phyloP scores from a whole-genome alignment of 306 rosid species.

The Gynostemma pentaphyllum region DNA sequence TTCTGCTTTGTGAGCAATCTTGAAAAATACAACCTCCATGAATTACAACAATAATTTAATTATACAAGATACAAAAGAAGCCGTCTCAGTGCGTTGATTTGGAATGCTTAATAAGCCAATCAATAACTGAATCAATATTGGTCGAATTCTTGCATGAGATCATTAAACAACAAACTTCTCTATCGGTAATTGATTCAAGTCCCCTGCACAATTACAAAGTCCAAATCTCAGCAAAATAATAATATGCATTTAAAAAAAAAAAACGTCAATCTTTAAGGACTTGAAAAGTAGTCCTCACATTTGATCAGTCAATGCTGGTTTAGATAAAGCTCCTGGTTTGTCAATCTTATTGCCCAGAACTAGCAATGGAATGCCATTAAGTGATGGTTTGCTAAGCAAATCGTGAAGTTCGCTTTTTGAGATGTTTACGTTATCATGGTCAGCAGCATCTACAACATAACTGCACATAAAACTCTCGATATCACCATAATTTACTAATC shows the following conservation, averaged over 20 bases:
- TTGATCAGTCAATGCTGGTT: conserved; percentile 45
- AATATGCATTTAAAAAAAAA: no score
- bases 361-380: conserved; percentile 52
- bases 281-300: conserved; percentile 24
- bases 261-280: no score
- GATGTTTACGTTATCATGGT: conserved; percentile 44
- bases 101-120: conserved; percentile 94
- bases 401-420: conserved; percentile 59
- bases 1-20: no score
- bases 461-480: conserved; percentile 16
- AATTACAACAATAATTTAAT: no score
- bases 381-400: conserved; percentile 48
- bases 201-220: conserved; percentile 38
- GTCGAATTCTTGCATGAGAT: conserved; percentile 95
- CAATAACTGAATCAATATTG: conserved; percentile 77
- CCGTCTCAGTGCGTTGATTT: conserved; percentile 76
- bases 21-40: no score
- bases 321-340: conserved; percentile 40
- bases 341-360: conserved; percentile 63
- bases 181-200: conserved; percentile 55
- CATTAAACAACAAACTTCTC: conserved; percentile 96
- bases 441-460: conserved; percentile 67
- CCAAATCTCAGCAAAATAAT: no score
- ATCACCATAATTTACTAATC: no score
- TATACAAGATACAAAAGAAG: no score